Evolutionary conservation across 768 basidiomycete species (phyloP), one percentile per base, ranked within the genome.

Genomic region (Pleurotus ostreatus): DNA sequence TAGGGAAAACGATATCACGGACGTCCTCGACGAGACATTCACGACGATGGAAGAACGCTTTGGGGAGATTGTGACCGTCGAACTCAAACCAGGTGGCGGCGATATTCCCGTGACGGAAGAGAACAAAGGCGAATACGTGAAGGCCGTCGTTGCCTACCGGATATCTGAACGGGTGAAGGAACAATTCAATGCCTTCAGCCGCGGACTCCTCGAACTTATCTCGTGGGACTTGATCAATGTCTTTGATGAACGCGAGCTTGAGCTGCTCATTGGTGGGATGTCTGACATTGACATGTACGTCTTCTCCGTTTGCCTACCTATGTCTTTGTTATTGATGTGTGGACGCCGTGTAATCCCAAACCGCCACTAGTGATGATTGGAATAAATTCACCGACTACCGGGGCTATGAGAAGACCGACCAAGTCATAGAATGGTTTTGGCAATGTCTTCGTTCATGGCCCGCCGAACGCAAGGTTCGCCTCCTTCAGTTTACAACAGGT

Each of bases 401-500:
- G 52, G 87, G 89, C 4, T 92, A 91, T 65, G 85, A 88, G 64
- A 89, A 89, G 75, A 87, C 84, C 3, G 91, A 92, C 65, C 85
- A 90, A 66, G 88, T 91, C 58, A 92, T 95, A 60, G 88, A 92
- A 65, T 95, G 94, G 94, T 96, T 96, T 78, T 95, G 94, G 94
- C 85, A 94, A 68, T 90, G 88, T 64, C 82, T 96, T 55, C 85
- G 89, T 38, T 85, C 86, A 34, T 96, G 94, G 94, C 89, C 94
- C 7, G 78, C 89, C 0, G 94, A 96, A 68, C 82, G 89, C 61
- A 94, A 94, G 68, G 88, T 88, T 40, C 85, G 92, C 12, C 70
- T 94, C 38, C 73, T 95, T 16, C 93, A 94, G 68, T 96, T 96
- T 70, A 89, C 91, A 4, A 94, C 92, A 1, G 88, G 88, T 16